Evolutionary conservation across 345 rosid species (phyloP), one percentile per base, ranked within the genome.

Genomic region (Toxicodendron radicans): DNA sequence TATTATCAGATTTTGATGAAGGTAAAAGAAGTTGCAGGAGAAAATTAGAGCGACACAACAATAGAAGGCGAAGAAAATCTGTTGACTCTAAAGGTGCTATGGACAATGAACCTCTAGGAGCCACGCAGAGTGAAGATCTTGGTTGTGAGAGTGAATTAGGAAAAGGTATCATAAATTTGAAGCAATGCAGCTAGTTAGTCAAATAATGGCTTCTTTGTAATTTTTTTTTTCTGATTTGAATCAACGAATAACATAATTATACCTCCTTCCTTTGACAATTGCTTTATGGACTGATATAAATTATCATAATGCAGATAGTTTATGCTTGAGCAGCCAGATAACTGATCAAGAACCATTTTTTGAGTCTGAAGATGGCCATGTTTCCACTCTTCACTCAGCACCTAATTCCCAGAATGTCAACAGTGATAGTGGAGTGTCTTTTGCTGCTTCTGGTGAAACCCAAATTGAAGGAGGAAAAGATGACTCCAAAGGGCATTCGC

Each of bases 41-140:
- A 79, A 95, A 95, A 85, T 81, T 95, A 73, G 98, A 95, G 90
- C 92, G 90, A 32, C 98, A 95, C 76, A 95, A 95, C 79, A 87
- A 84, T 68, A 88, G 92, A 68, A 74, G 98, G 64, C 82, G 96
- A 77, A 90, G 93, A 75, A 95, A 93, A 81, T 78, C 88, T 56
- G 75, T 41, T 38, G 88, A 82, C 73, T 78, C 94, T 45, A 83
- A 76, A 62, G 72, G 60, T 38, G 76, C 52, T 51, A 67, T 65
- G 70, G 84, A 81, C 49, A 83, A 80, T 76, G 89, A 84, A 77
- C 76, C 58, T 59, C 82, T 72, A 70, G 81, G 74, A 79, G 71
- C 71, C 51, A 74, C 80, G 57, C 86, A 59, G 32, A 79, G 70
- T 51, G 92, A 89, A 60, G 85, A 81, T 38, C 70, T 79, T 46